Percentiles rank a stretch among this genome's conserved stretches.
Conservation (phyloP, 2,329 filamentous ascomycete genomes). For the Mycocentrospora acerina region DNA sequence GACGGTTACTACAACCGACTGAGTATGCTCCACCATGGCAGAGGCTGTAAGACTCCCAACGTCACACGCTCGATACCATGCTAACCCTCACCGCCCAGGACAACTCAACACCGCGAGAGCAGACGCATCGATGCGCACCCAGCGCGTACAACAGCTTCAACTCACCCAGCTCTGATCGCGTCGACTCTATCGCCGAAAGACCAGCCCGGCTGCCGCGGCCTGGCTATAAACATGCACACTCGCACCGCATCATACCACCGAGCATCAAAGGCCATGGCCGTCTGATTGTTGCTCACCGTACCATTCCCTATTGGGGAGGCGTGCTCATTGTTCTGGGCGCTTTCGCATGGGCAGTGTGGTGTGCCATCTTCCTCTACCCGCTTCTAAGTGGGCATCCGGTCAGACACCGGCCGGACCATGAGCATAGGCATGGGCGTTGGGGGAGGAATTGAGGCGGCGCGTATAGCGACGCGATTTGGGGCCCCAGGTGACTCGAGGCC, state of each 20-base stretch:
- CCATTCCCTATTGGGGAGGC: conserved; percentile 22
- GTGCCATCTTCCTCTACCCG: conserved; percentile 16
- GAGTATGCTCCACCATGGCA: too few species aligned
- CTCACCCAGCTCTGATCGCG: conserved; percentile 3
- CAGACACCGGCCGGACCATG: background rate
- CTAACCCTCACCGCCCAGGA: too few species aligned
- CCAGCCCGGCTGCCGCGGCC: conserved; percentile 8
- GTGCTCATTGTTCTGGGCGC: conserved; percentile 14
- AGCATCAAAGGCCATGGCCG: conserved; percentile 25
- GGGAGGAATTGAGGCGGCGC: too few species aligned
- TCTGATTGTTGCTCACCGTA: conserved; percentile 18
- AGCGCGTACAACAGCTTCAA: conserved; percentile 14
- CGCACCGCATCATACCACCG: conserved; percentile 24
- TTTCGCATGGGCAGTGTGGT: conserved; percentile 23
- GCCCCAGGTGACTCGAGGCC: too few species aligned
- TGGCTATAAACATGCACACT: conserved; percentile 11
- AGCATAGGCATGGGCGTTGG: too few species aligned
- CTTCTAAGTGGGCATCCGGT: conserved; percentile 14
- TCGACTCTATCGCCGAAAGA: conserved; percentile 15
- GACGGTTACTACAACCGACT: too few species aligned
- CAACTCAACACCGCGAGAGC: too few species aligned
- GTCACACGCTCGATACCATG: too few species aligned
- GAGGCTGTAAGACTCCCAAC: too few species aligned
- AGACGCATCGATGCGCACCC: conserved; percentile 2
- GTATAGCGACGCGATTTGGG: too few species aligned